Evolutionary conservation across 1,284 basidiomycete genomes (phyloP).

Genomic region (Austropuccinia psidii): DNA sequence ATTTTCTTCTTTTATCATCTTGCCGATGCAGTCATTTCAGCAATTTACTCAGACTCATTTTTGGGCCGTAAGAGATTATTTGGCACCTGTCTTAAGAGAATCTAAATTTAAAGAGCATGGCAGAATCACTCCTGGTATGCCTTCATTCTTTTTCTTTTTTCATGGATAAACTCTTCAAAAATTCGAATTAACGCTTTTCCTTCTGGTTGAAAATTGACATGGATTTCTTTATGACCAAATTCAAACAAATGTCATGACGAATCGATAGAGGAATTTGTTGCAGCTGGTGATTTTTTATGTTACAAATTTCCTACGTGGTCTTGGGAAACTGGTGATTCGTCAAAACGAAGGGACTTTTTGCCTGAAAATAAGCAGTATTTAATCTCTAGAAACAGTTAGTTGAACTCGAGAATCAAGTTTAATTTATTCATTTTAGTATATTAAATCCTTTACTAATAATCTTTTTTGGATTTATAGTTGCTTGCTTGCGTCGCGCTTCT

Average conservation of each 20-base stretch:
- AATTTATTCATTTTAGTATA: not conserved
- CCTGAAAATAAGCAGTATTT: slow-evolving; percentile 94
- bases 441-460: not conserved
- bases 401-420: not conserved
- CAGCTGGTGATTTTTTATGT: slow-evolving; percentile 74
- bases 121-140: slow-evolving; percentile 81
- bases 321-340: slow-evolving; percentile 74
- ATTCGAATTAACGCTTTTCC: too few species aligned
- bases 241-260: not conserved
- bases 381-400: slow-evolving; percentile 66
- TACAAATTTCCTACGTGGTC: slow-evolving; percentile 96
- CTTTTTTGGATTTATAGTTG: too few species aligned
- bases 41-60: slow-evolving; percentile 62
- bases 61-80: slow-evolving; percentile 91
- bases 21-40: slow-evolving; percentile 34
- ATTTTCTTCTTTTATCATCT: too few species aligned
- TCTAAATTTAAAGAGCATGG: slow-evolving; percentile 99
- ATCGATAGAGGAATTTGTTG: slow-evolving; percentile 78
- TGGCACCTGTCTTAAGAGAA: slow-evolving; percentile 90
- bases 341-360: slow-evolving; percentile 79
- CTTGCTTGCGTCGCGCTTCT: slow-evolving; percentile 80
- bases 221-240: slow-evolving; percentile 13
- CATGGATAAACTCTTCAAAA: not conserved
- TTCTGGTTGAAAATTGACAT: too few species aligned
- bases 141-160: slow-evolving; percentile 40